Percentiles rank a stretch among this genome's conserved stretches.
Evolutionary conservation across 75 land plant genomes (phyloP).

Genomic region (Ceratopteris richardii): DNA sequence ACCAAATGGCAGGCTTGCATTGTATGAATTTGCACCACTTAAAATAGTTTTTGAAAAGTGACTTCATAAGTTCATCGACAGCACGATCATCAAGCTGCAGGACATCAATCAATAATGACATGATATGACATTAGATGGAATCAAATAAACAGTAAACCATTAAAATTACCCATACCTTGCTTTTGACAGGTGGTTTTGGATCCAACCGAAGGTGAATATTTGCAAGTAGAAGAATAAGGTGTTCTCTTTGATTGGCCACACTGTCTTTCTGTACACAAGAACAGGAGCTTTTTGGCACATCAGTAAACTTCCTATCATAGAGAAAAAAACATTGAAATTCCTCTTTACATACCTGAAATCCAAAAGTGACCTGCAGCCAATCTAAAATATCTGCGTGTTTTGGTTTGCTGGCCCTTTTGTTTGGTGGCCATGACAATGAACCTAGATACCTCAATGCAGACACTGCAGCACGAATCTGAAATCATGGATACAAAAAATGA

Average conservation of each 20-base stretch:
- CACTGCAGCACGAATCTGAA: conserved; percentile 80
- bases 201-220: conserved; percentile 70
- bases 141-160: not conserved
- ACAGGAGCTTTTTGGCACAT: not conserved
- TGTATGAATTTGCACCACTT: conserved; percentile 90
- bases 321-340: not conserved
- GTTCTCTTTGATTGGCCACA: conserved; percentile 92
- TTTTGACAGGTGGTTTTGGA: not conserved
- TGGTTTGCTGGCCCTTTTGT: conserved; percentile 49
- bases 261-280: conserved; percentile 65
- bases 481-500: not conserved
- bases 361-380: conserved; percentile 93
- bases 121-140: not conserved
- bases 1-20: conserved; percentile 16
- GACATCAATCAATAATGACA: not conserved
- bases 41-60: conserved; percentile 83
- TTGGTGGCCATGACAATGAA: conserved; percentile 61
- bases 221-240: conserved; percentile 81
- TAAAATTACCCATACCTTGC: conserved; percentile 5
- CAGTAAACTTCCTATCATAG: not conserved
- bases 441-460: conserved; percentile 65
- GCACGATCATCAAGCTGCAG: conserved; percentile 87
- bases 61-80: conserved; percentile 62
- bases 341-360: conserved; percentile 96
- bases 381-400: conserved; percentile 82